Base-by-base conservation (phyloP, 805 yeast genomes). In the Ogataea saltuana region DNA sequence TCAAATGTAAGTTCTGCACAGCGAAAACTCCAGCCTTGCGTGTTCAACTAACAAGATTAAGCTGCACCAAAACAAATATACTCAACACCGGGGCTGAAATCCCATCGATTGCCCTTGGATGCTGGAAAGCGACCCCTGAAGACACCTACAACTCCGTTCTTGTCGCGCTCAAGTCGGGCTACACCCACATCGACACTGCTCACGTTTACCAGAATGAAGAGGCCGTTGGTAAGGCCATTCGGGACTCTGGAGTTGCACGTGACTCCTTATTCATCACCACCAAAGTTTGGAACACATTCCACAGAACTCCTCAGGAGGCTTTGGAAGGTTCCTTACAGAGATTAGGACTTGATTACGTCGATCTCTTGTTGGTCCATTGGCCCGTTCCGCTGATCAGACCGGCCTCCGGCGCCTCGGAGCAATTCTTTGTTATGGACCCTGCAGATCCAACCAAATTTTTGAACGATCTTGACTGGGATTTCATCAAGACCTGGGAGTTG, bases 401-500 rank as follows among this genome's bases (percentile, higher is more conserved):
- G 13, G 72, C 69, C 43, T 48, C 43, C 23, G 23, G 40, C 23
- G 52, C 53, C 19, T 41, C 47, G 31, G 44, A 52, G 30, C 35
- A 31, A 23, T 62, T 66, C 20, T 36, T 41, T 11, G 48, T 54
- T 56, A 36, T 58, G 66, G 33, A 63, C 53, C 33, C 56, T 55
- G 39, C 48, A 55, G 41, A 39, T 44, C 19, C 69, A 10, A 36
- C 45, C 22, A 53, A 50, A 32, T 58, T 65, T 12, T 39, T 87
- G 16, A 44, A 37, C 25, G 57, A 46, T 19, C 39, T 41, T 12
- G 45, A 53, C 28, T 54, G 55, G 54, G 91, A 87, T 57, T 93
- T 53, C 45, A 63, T 89, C 11, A 76, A 81, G 33, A 89, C 90
- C 11, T 76, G 75, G 51, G 78, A 80, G 56, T 79, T 80, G 46